Evolutionary conservation across 2,329 filamentous ascomycete species (phyloP), one percentile per base, ranked within the genome.

Genomic region (Ciborinia camelliae): DNA sequence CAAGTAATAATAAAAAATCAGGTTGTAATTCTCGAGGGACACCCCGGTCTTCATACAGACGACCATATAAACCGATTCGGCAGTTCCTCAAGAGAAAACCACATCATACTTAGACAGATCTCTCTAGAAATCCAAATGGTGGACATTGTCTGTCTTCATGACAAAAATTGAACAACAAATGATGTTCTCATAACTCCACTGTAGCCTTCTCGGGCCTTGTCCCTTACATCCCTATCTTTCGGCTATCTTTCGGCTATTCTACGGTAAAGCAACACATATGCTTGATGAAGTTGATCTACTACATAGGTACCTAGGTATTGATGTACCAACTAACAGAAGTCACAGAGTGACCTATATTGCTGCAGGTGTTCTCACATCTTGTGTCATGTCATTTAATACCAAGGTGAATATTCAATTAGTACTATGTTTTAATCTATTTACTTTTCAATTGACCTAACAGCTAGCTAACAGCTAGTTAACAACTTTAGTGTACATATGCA

Each of bases 121-220:
- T 32, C 39, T 54, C 28, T 39, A 28, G 39, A 45, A 58, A 58
- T 20, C 39, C 32, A 23, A 8, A 43, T 59, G 8, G 43, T 35
- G 30, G 14, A 37, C 43, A 59, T 59, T 59, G 41, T 48, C n/a
- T 18, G 2, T 37, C 35, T 37, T 9, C 1, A 9, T 47, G 41
- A 47, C n/a, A 35, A 35, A 59, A 18, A 43, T 47, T 59, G 30
- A 43, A 47, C 55, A 43, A 47, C 55, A 59, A 47, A 47, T 35
- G 10, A 59, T 20, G 30, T 32, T 32, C 20, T 37, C n/a, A 18
- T 20, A 39, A 45, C 28, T 47, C 54, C 54, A 58, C 54, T 45
- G 15, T 59, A 59, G 41, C 41, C 41, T 59, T 59, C 54, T 45
- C 9, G 47, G 47, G 41, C 41, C 41, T 59, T 59, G 55, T 54